Conservation (phyloP, 768 basidiomycete genomes). For the Boletus reticuloceps region DNA sequence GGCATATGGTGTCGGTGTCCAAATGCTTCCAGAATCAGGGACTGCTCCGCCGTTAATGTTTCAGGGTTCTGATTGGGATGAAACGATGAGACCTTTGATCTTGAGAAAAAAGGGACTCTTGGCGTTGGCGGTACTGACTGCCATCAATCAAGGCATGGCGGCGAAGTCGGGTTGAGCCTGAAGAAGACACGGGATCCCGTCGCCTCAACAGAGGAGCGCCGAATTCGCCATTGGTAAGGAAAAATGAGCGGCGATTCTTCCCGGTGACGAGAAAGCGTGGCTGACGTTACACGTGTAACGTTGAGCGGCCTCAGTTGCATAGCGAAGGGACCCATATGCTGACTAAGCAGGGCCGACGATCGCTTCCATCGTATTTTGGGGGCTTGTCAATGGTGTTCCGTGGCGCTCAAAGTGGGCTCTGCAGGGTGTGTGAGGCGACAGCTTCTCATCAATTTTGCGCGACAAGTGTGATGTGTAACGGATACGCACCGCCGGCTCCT, state of each 20-base stretch:
- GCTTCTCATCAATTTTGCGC: neutral
- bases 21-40: neutral
- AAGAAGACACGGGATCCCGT: conserved; percentile 1
- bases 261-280: conserved; percentile 1
- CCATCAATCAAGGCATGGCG: neutral
- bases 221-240: conserved; percentile 1
- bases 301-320: conserved; percentile 14
- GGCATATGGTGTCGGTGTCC: neutral
- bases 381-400: conserved; percentile 4
- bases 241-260: neutral
- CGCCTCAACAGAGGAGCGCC: neutral
- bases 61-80: conserved; percentile 7
- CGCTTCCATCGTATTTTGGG: neutral
- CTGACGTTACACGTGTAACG: conserved; percentile 31
- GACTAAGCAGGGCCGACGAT: conserved; percentile 13
- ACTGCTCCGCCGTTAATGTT: neutral
- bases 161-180: neutral
- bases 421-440: neutral
- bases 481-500: neutral
- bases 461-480: neutral
- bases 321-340: neutral
- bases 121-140: too few species aligned
- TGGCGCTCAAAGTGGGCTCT: neutral
- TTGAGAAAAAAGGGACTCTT: conserved; percentile 1
- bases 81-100: conserved; percentile 6